Base-by-base conservation (phyloP, 441 rosid genomes). In the Sinapis alba region DNA sequence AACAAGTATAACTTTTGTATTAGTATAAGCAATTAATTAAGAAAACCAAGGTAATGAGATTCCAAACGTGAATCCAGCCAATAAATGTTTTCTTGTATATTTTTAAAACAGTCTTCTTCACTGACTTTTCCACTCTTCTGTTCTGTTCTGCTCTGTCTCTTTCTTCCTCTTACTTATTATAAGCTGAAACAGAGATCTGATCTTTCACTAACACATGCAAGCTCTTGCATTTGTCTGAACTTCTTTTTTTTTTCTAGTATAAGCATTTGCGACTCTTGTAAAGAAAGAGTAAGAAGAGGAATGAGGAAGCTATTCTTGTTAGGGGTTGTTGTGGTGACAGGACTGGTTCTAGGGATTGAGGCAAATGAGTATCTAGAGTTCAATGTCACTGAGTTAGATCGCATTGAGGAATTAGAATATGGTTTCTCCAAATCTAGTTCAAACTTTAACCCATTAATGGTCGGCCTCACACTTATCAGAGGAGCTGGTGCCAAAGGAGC, bases 401-500 rank as follows among this genome's bases (percentile, higher is more conserved):
- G 77, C 72, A 77, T 80, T 51, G 90, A 84, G 69, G 72, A 77
- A 77, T 73, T 74, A 45, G 74, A 69, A 73, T 84, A 36, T 54
- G 86, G 86, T 59, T 84, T 76, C 73, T 85, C 97, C 38, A 82
- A 80, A 56, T 41, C 2, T 18, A 56, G 59, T 50, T 71, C 65
- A 13, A 71, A 65, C 47, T 67, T 68, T 9, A 78, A 81, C 62
- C 86, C 89, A 26, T 67, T 89, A 60, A 81, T 86, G 94, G 98
- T 94, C 2, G 94, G 93, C 12, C 92, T 94, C 71, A 89, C 95
- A 63, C 95, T 94, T 69, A 89, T 94, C 83, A 82, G 66, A 41
- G 79, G 83, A 63, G 98, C 97, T 78, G 87, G 76, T 19, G 85
- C 93, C 38, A 72, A 72, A 85, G 90, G 97, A 81, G 98, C 98